phyloP scores from a whole-genome alignment of 352 stramenopile species.

The Pythium vanterpoolii region DNA sequence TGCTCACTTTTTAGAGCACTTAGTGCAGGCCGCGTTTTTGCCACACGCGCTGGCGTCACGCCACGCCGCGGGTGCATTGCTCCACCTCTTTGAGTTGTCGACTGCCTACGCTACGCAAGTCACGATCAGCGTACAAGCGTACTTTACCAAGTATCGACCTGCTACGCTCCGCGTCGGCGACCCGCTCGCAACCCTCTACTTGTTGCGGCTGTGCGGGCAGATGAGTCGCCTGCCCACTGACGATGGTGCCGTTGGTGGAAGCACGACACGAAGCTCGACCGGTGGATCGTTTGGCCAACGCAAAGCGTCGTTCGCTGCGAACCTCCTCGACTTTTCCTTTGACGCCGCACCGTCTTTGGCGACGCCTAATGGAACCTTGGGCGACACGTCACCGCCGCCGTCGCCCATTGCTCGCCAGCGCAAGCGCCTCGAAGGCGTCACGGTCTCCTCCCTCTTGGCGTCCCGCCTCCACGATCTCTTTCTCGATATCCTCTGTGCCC shows the following conservation, averaged over 20 bases:
- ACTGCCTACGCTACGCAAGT: slow-evolving; percentile 36
- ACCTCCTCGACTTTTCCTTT: slow-evolving; percentile 56
- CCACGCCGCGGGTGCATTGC: slow-evolving; percentile 54
- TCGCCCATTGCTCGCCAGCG: slow-evolving; percentile 26
- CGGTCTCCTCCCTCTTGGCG: slow-evolving; percentile 35
- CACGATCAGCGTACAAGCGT: slow-evolving; percentile 44
- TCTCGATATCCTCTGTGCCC: slow-evolving; percentile 40
- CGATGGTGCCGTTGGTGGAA: background rate
- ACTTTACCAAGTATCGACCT: slow-evolving; percentile 45
- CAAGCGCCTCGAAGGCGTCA: slow-evolving; percentile 45
- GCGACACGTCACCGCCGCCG: slow-evolving; percentile 27
- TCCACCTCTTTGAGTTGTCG: slow-evolving; percentile 46
- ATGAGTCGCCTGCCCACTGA: slow-evolving; percentile 43
- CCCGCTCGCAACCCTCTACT: slow-evolving; percentile 57
- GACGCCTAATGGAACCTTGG: background rate
- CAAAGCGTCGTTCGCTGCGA: slow-evolving; percentile 18
- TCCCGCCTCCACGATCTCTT: slow-evolving; percentile 50
- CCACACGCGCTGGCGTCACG: slow-evolving; percentile 42
- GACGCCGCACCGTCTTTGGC: slow-evolving; percentile 14
- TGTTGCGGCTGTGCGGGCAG: slow-evolving; percentile 56
- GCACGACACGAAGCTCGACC: background rate
- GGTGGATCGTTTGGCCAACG: slow-evolving; percentile 1
- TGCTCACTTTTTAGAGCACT: slow-evolving; percentile 38
- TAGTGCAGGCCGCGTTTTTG: slow-evolving; percentile 55
- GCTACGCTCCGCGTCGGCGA: slow-evolving; percentile 50